Conservation (phyloP, 805 yeast species). For the Candida mattraensis region DNA sequence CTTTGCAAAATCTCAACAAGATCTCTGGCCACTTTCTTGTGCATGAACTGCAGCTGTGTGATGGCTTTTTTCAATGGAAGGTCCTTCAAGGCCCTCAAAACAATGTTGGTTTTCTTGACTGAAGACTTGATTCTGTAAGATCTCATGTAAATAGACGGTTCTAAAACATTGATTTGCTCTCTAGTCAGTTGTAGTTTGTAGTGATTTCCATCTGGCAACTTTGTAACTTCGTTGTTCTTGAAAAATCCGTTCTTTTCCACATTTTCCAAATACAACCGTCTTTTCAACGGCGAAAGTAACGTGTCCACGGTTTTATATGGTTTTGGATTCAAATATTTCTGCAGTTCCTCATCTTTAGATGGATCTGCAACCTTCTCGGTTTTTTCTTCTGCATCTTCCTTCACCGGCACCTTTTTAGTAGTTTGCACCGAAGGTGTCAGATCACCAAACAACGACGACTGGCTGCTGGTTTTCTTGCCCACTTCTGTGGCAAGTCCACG, state of each 20-base stretch:
- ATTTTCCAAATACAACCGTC: conserved; percentile 58
- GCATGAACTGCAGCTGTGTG: conserved; percentile 87
- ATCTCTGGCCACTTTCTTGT: conserved; percentile 76
- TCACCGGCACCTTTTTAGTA: no score
- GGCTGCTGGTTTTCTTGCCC: no score
- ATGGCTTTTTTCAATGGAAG: conserved; percentile 75
- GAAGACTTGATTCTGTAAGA: conserved; percentile 85
- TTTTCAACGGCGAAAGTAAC: conserved; percentile 69
- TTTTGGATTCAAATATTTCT: conserved; percentile 49
- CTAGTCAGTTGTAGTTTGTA: conserved; percentile 52
- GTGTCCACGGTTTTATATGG: conserved; percentile 56
- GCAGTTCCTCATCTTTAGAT: conserved; percentile 37
- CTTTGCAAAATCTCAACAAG: conserved; percentile 71
- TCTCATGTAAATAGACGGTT: conserved; percentile 82
- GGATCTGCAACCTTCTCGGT: conserved; percentile 25
- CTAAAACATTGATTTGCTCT: conserved; percentile 73
- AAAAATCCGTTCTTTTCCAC: conserved; percentile 66
- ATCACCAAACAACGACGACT: no score
- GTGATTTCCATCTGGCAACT: conserved; percentile 41
- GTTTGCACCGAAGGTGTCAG: no score
- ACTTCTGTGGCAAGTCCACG: no score
- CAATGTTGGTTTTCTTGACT: conserved; percentile 80
- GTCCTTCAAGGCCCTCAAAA: conserved; percentile 73
- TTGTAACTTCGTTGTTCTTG: conserved; percentile 57
- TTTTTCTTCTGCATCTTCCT: no score